Evolutionary conservation across 176 grass and related monocot genomes (phyloP), one percentile per base, ranked within the genome.

Genomic region (Carex myosuroides): DNA sequence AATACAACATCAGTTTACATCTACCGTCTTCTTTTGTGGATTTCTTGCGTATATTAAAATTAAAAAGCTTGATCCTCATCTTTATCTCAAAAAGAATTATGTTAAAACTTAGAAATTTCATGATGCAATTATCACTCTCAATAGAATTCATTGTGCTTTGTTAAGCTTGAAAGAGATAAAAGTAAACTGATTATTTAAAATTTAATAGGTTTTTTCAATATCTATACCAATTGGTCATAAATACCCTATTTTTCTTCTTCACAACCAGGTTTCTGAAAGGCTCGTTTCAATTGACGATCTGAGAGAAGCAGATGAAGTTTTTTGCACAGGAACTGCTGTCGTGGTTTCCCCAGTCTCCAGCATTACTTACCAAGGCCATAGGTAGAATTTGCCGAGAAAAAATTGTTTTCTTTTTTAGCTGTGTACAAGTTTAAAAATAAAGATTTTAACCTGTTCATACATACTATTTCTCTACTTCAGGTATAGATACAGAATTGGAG

Each of bases 271-370:
- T 32, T 87, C 94, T 20, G 95, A 98, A 79, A 85, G 88, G 9
- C 88, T 91, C 0, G 92, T 98, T 7, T 84, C 87, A 22, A 66
- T 98, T n/a, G 89, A 95, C 1, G 92, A 98, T 65, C 74, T 98
- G 13, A 24, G 87, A 18, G 54, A 26, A 8, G 95, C 92, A 5
- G 92, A 98, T 50, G 95, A 98, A 82, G 92, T 98, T 6, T 98
- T 98, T 80, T 95, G 95, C 86, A 98, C 95, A 11, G 95, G 95
- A 79, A 98, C 95, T 17, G 95, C 95, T 2, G 92, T 98, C 6
- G 95, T 93, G 42, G 84, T 95, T 84, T 86, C 95, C 2, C 88
- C 95, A 6, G 95, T 93, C 66, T 85, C 80, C 3, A 90, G 85
- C 7, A 50, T 98, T 29, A 91, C 90, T 26, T 86, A 93, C 78